These are phyloP conservation scores for Lumnitzera littorea DNA, from an alignment of 345 rosid species.

Conservation along the genomic window DNA sequence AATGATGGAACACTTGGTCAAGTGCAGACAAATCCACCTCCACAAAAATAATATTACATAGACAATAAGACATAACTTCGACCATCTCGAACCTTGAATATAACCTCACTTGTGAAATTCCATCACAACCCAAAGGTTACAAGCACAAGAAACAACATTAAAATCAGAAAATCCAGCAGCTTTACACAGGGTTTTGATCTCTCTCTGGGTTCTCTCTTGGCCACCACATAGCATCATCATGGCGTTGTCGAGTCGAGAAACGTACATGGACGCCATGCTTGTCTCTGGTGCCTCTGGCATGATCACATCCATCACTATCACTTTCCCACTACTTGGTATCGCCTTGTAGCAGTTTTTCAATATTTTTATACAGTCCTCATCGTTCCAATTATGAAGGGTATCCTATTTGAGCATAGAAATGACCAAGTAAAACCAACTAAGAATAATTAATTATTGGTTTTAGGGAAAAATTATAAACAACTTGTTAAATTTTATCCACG, in stretches of 20 bases:
- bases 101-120: slow-evolving; percentile 13
- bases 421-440: too few species aligned
- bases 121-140: slow-evolving; percentile 18
- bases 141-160: slow-evolving; percentile 11
- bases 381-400: slow-evolving; percentile 21
- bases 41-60: too few species aligned
- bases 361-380: slow-evolving; percentile 15
- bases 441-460: too few species aligned
- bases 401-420: background rate
- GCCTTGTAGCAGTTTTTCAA: slow-evolving; percentile 14
- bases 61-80: too few species aligned
- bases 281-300: slow-evolving; percentile 17
- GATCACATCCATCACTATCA: slow-evolving; percentile 13
- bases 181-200: slow-evolving; percentile 6
- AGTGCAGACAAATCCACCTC: too few species aligned
- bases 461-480: too few species aligned
- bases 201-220: slow-evolving; percentile 15
- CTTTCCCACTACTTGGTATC: slow-evolving; percentile 13
- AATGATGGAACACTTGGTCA: too few species aligned
- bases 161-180: slow-evolving; percentile 17
- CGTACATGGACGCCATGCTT: slow-evolving; percentile 10
- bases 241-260: slow-evolving; percentile 11
- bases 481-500: too few species aligned
- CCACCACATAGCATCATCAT: slow-evolving; percentile 18
- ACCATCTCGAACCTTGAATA: too few species aligned